Base-by-base conservation (phyloP, 176 grass and related monocot genomes). In the Triticum turgidum region DNA sequence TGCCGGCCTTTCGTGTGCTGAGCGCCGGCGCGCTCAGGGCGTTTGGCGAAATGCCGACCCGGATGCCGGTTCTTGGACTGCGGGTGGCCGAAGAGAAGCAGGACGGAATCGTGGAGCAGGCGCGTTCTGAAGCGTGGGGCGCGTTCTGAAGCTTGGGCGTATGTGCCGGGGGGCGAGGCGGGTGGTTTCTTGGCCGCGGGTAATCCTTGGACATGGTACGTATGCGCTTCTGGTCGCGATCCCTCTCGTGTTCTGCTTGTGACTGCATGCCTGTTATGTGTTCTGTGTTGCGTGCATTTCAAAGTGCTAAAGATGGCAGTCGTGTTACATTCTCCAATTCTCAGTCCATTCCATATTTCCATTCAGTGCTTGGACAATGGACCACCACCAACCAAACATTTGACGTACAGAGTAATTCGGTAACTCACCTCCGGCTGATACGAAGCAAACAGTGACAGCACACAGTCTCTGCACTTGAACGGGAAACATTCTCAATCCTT, bases 1-100 rank as follows among this genome's bases (percentile, higher is more conserved):
- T 37, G 66, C 15, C 15, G 32, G 30, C 30, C 66, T 29, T 1
- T 29, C 25, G 24, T 24, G 25, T 29, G 12, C 11, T 5, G 2
- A 2, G 13, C 39, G 12, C 14, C 56, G 41, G 18, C 24, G 81
- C 56, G 3, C 64, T 35, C 52, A 14, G 7, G 74, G 37, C 63
- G 81, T 78, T 84, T 39, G 81, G 77, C 58, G 65, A 71, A 84
- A 88, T 79, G 81, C 38, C 68, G 41, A 45, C 34, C 20, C 2
- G 27, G 42, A 30, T 18, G 29, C 21, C 25, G 2, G 52, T 45
- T 25, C 30, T 75, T 75, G 30, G 58, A 37, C 20, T 1, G 45
- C 44, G 24, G 27, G 22, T 75, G 12, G 79, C 45, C 21, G n/a
- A 78, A 3, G 1, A 56, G 27, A 45, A 39, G 81, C 15, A 4